Percentiles rank a stretch among this genome's conserved stretches.
Conservation (phyloP, 2,329 filamentous ascomycete genomes). For the Diaporthe destruens region DNA sequence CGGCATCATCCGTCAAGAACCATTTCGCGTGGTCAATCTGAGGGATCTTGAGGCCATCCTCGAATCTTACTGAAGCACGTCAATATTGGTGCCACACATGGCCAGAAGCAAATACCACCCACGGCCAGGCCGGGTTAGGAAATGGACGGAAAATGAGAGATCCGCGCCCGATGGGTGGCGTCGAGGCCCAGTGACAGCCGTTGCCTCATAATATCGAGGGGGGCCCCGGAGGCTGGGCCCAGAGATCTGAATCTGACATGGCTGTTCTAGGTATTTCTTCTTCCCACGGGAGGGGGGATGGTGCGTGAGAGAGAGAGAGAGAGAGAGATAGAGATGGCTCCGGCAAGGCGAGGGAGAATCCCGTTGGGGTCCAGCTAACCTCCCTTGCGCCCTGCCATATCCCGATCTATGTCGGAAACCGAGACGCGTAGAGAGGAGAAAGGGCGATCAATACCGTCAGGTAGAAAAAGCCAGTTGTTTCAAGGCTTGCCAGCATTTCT, state of each 20-base stretch:
- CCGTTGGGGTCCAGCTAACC: constrained; percentile 15
- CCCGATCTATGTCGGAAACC: constrained; percentile 8
- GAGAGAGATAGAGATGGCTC: not conserved
- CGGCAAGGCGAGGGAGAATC: constrained; percentile 19
- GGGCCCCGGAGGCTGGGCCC: constrained; percentile 10
- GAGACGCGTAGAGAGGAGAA: not conserved
- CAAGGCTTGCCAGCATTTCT: not conserved
- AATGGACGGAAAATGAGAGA: not conserved
- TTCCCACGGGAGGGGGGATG: not conserved
- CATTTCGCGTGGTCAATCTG: not conserved
- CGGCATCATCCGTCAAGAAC: constrained; percentile 12
- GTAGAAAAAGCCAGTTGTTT: not conserved
- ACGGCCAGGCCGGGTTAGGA: constrained; percentile 2
- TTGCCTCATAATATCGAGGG: constrained; percentile 24
- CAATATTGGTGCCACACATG: constrained; percentile 18
- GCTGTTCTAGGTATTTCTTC: not conserved
- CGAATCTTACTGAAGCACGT: constrained; percentile 10
- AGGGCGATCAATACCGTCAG: not conserved
- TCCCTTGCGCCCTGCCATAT: constrained; percentile 22
- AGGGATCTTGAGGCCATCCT: not conserved
- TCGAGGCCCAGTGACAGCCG: constrained; percentile 28
- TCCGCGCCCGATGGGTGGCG: constrained; percentile 6
- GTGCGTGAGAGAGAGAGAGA: not conserved
- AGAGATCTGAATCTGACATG: constrained; percentile 26
- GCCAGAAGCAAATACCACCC: constrained; percentile 22